These are phyloP conservation scores for bread wheat (Triticum aestivum) DNA, from an alignment of 176 grass and related monocot species.

Conservation along the genomic window IWGSC_CS_RefSeq_v2.1 NC_057804.1:382918427-382918926, in stretches of 20 bases:
- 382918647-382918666: neutral
- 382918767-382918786: conserved; percentile 14
- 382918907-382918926: no score
- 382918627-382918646: neutral
- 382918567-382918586: conserved; percentile 34
- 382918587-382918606: conserved; percentile 12
- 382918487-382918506: conserved; percentile 41
- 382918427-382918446: conserved; percentile 69
- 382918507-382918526: neutral
- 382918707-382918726: neutral
- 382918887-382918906: no score
- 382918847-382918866: no score
- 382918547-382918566: conserved; percentile 19
- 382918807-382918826: neutral
- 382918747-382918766: conserved; percentile 12
- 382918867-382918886: no score
- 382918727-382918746: neutral
- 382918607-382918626: conserved; percentile 12
- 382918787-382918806: neutral
- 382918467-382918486: conserved; percentile 51
- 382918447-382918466: conserved; percentile 56
- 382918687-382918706: neutral
- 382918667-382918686: neutral
- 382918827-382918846: no score
- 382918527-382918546: conserved; percentile 15